These are phyloP conservation scores for Halophytophthora polymorphica DNA, from an alignment of 352 stramenopile genomes.

Conservation along the genomic window DNA sequence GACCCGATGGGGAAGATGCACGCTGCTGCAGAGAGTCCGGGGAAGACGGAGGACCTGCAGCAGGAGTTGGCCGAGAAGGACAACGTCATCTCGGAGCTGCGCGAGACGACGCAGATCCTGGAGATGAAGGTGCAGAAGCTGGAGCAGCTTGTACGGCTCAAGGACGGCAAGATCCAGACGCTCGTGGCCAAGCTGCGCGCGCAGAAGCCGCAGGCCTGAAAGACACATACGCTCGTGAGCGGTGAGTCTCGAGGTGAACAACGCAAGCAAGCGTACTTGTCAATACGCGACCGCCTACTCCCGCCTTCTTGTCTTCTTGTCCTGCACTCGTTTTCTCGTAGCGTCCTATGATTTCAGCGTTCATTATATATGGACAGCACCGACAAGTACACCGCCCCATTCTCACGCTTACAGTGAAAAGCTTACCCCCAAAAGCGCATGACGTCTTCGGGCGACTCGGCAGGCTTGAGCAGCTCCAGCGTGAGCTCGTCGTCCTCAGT, in stretches of 20 bases:
- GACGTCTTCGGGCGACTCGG: conserved; percentile 70
- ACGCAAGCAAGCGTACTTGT: too few relatives aligned
- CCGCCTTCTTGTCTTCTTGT: background rate
- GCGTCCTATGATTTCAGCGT: too few relatives aligned
- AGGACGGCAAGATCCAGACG: conserved; percentile 93
- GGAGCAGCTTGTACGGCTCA: conserved; percentile 92
- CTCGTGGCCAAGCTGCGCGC: conserved; percentile 82
- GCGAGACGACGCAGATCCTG: conserved; percentile 91
- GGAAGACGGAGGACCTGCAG: conserved; percentile 16
- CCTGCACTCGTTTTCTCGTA: background rate
- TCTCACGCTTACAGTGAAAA: background rate
- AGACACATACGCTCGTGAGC: background rate
- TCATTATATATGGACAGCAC: conserved; percentile 11
- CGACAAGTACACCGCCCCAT: background rate
- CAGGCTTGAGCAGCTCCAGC: conserved; percentile 69
- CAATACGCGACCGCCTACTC: too few relatives aligned
- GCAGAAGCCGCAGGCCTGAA: conserved; percentile 50
- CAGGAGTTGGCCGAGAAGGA: conserved; percentile 66
- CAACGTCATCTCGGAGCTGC: conserved; percentile 80
- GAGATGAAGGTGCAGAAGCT: conserved; percentile 95
- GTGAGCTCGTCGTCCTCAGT: conserved; percentile 41
- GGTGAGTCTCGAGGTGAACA: too few relatives aligned
- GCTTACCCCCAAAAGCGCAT: conserved; percentile 76
- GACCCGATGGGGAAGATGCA: conserved; percentile 23
- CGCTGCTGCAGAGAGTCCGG: conserved; percentile 16